Base-by-base conservation (phyloP, 305 asterid genomes). In the Rubia tinctorum region DNA sequence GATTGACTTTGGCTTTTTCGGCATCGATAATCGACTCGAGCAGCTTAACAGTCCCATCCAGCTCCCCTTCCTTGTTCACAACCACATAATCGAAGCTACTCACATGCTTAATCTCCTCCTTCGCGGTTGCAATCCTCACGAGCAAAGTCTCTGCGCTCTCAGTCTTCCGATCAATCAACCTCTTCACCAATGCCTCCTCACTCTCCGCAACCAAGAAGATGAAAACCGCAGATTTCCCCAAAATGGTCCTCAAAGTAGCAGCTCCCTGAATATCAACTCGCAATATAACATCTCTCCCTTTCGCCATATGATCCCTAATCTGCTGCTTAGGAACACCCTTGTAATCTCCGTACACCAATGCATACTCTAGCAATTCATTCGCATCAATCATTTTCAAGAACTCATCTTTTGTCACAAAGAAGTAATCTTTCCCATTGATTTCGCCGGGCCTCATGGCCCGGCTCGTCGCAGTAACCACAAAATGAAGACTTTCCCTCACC, bases 201-300 rank as follows among this genome's bases (percentile, higher is more conserved):
- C 97, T 92, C 88, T 92, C 97, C 0, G 99, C 97, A 75, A 87
- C 98, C 82, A 95, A 82, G 53, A 88, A 92, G 80, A 95, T 86
- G 37, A 86, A 95, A 18, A 95, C 86, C 0, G 94, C 98, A 42
- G 88, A 82, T 44, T 82, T 73, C 17, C 86, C 87, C 82, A 92
- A 69, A 43, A 90, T 87, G 82, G 83, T 81, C 71, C 91, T 88
- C 86, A 95, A 60, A 0, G 90, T 87, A 0, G 91, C 90, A 1
- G 95, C 97, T 5, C 99, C 98, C 79, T 92, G 99, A 23, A 92
- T 86, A 82, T 95, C 98, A n/a, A 95, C 99, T 71, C 99, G 90
- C 91, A 95, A 69, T 82, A 92, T 93, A 68, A 90, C 87, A 77
- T 95, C 98, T 73, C 82, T 82, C 84, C 99, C 96, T 83, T 85